Percentiles rank a stretch among this genome's conserved stretches.
Evolutionary conservation across 345 rosid genomes (phyloP).

Genomic region (Aquilaria malaccensis): DNA sequence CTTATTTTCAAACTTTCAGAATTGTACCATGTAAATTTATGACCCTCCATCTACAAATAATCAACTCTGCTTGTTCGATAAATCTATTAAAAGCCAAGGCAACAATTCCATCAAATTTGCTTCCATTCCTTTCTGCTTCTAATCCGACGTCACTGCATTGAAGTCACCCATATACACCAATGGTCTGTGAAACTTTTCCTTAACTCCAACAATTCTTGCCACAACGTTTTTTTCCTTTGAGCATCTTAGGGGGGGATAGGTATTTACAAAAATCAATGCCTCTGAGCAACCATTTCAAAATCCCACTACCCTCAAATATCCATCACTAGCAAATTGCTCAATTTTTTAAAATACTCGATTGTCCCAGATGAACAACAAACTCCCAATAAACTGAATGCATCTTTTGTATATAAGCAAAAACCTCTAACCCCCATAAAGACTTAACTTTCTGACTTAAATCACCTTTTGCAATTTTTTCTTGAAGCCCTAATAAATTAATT

Average conservation of each 20-base stretch:
- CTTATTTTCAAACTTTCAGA: not conserved
- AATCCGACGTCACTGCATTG: not conserved
- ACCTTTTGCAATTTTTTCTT: too few species aligned
- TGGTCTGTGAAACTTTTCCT: not conserved
- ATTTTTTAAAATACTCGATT: not conserved
- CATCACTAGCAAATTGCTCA: not conserved
- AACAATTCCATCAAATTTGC: not conserved
- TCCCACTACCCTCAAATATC: not conserved
- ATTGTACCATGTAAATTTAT: not conserved
- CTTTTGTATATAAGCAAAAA: too few species aligned
- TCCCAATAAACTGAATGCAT: not conserved
- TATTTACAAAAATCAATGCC: not conserved
- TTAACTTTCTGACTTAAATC: too few species aligned
- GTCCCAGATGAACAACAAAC: not conserved
- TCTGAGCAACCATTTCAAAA: not conserved
- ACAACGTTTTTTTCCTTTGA: not conserved
- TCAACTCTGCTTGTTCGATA: not conserved
- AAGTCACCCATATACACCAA: not conserved
- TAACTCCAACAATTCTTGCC: not conserved
- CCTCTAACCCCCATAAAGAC: too few species aligned
- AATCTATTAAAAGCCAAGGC: too few species aligned
- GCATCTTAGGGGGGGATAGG: not conserved
- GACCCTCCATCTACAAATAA: not conserved
- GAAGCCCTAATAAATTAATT: too few species aligned
- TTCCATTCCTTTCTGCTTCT: not conserved